Base-by-base conservation (phyloP, 768 basidiomycete species). In the Mycena indigotica region DNA sequence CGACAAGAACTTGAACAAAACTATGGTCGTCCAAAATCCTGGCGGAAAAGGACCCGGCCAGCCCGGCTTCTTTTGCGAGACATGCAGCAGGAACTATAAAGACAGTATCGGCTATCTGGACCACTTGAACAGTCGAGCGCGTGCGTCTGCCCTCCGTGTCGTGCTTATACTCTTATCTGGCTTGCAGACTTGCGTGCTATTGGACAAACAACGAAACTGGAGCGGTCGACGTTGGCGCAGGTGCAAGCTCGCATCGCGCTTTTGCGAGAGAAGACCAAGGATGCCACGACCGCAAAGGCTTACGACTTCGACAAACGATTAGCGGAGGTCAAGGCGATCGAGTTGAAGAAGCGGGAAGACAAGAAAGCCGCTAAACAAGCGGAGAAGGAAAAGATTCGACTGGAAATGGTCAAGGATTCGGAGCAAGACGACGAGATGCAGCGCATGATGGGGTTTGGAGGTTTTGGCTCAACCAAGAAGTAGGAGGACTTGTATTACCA, bases 131-230 rank as follows among this genome's bases (percentile, higher is more conserved):
- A 88, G 93, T 57, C 82, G 95, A 78, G 85, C 85, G 53, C 96
- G 96, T 98, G 71, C 67, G 94, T 84, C 8, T 44, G 23, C 21
- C 21, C 41, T 13, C 15, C 41, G 23, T 25, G 23, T 24, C 51
- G 8, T 50, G 49, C 45, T 51, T 56, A 2, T 54, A n/a, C 17
- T 39, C 26, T 53, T 61, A 53, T 52, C 41, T 50, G 23, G 48
- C 26, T 24, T 41, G 30, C 70, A 98, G 97, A 99, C 79, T 79
- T 99, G 50, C 87, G 94, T 39, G 84, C 80, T 24, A 66, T 98
- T n/a, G 97, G 97, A n/a, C 97, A 98, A 75, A 93, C 93, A 2
- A 99, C 96, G 19, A 88, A 88, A 53, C 79, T 97, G 53, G 88
- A 87, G 66, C 84, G 95, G 17, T 98, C 97, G 2, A 95, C 95